These are phyloP conservation scores for Kluyveromyces dobzhanskii DNA, from an alignment of 805 yeast genomes.

Conservation along the genomic window DNA sequence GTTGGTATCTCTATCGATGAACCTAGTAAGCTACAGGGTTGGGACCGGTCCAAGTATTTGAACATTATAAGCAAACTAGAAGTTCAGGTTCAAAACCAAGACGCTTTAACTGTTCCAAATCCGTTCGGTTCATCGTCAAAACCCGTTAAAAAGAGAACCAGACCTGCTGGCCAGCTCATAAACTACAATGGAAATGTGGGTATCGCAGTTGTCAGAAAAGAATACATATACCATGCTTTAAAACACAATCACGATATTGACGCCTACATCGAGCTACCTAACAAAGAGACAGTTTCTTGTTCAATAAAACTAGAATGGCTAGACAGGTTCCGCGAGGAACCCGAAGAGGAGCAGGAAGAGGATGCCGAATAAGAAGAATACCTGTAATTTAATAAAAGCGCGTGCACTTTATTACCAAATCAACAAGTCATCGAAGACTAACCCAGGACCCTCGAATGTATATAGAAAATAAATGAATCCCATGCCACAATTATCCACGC, in stretches of 20 bases:
- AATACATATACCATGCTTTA: slow-evolving; percentile 29
- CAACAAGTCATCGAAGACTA: too few relatives aligned
- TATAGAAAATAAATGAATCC: too few relatives aligned
- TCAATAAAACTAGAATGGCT: slow-evolving; percentile 2
- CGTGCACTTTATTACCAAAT: too few relatives aligned
- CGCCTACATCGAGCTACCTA: slow-evolving; percentile 25
- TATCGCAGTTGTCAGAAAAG: slow-evolving; percentile 49
- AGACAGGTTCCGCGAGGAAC: slow-evolving; percentile 2
- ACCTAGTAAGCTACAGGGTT: slow-evolving; percentile 1
- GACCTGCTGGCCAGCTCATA: slow-evolving; percentile 55
- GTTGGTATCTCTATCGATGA: slow-evolving; percentile 48
- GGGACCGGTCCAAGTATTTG: slow-evolving; percentile 4
- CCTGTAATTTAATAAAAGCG: too few relatives aligned
- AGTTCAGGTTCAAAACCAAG: not conserved
- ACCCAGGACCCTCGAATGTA: too few relatives aligned
- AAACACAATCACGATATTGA: slow-evolving; percentile 21
- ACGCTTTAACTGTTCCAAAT: slow-evolving; percentile 14
- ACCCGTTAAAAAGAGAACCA: slow-evolving; percentile 27
- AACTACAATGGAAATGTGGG: slow-evolving; percentile 54
- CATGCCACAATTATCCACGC: too few relatives aligned
- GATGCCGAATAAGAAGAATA: too few relatives aligned
- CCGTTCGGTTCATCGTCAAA: slow-evolving; percentile 34
- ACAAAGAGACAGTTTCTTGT: slow-evolving; percentile 7
- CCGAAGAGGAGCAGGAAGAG: not conserved
- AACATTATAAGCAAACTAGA: not conserved